Base-by-base conservation (phyloP, 2,329 filamentous ascomycete species). In the Colletotrichum viniferum region DNA sequence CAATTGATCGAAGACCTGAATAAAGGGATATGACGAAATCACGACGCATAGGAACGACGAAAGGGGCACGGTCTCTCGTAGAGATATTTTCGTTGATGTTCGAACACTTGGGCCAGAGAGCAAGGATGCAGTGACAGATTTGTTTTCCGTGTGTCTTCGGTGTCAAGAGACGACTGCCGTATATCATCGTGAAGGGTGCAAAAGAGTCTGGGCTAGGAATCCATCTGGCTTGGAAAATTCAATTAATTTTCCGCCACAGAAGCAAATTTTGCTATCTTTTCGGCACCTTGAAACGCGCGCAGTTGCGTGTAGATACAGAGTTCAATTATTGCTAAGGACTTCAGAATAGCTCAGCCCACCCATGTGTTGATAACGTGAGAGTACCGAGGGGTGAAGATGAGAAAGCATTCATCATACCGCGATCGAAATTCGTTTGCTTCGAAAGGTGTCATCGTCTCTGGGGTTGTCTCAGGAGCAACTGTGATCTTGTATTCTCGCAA, bases 351-450 rank as follows among this genome's bases (percentile, higher is more conserved):
- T 52, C n/a, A 52, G 12, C 43, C 43, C 3, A 52, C 43, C 43
- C 43, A 52, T 13, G 43, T 52, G 43, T 52, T 52, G 43, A 52
- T 52, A 4, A 52, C 43, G 12, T 52, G 43, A 52, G 43, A 52
- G 2, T 52, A 21, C n/a, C 74, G 71, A 26, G 73, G 77, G 7
- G 63, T 77, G 62, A 77, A 78, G 43, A 77, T 64, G 21, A 78
- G 71, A 38, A 71, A 32, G 64, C 76, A 78, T 28, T 36, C 60
- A 56, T 78, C 77, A 38, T 68, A 67, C 1, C 71, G 68, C 5
- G 77, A 77, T 24, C 77, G 74, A 48, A 72, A 78, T 24, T 76
- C 77, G 32, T 77, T 78, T 26, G 76, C 76, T 56, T 78, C 76
- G 43, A 77, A 78, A 18, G 77, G 77, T 10, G 30, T 63, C 77